Conservation (phyloP, 2,329 filamentous ascomycete species). For the Aspergillus thermomutatus region DNA sequence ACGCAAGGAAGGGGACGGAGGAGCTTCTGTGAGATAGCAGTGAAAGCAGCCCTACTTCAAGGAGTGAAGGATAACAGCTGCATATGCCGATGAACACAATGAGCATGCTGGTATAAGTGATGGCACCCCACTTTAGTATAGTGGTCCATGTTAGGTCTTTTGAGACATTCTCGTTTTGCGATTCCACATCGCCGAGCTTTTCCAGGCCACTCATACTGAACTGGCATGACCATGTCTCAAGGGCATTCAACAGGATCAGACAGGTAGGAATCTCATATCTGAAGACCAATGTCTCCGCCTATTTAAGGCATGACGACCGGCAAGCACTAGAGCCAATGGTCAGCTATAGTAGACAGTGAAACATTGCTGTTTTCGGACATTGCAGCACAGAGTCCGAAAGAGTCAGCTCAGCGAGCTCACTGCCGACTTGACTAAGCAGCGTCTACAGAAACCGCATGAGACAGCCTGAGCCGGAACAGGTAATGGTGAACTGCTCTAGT, state of each 20-base stretch:
- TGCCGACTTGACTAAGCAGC: not conserved
- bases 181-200: constrained; percentile 20
- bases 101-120: constrained; percentile 22
- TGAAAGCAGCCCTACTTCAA: constrained; percentile 17
- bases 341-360: not conserved
- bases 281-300: not conserved
- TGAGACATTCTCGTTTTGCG: constrained; percentile 7
- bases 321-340: not conserved
- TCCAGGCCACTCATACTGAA: constrained; percentile 19
- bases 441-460: not conserved
- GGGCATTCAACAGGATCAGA: not conserved
- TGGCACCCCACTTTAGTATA: constrained; percentile 19
- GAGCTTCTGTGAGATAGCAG: constrained; percentile 18
- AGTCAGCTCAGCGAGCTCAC: not conserved
- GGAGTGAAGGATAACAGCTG: constrained; percentile 17
- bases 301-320: not conserved
- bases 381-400: not conserved
- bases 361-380: constrained; percentile 5
- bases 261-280: not conserved
- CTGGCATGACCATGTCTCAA: not conserved
- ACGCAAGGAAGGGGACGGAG: constrained; percentile 29
- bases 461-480: not conserved
- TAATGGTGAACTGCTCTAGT: not conserved
- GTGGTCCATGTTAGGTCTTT: constrained; percentile 18
- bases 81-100: constrained; percentile 16